A percentile compares a stretch with the other conserved stretches of the same genome.
Conservation (phyloP, 805 yeast genomes). For the Candida michaelii region DNA sequence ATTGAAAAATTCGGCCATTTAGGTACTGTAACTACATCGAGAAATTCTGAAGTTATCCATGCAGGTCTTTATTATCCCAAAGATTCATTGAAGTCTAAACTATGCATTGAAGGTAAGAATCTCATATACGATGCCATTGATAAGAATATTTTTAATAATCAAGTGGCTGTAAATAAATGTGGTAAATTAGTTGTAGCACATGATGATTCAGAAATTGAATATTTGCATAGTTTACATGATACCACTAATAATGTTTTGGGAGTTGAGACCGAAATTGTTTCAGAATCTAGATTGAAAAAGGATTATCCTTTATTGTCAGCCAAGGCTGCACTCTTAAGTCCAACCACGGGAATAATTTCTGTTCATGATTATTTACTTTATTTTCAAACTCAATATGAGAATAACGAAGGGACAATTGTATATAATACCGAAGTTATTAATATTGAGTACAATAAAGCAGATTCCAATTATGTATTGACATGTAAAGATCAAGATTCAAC, state of each 20-base stretch:
- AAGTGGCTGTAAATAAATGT: conserved; percentile 58
- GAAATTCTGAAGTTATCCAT: conserved; percentile 91
- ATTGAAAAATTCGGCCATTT: conserved; percentile 64
- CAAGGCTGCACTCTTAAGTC: conserved; percentile 62
- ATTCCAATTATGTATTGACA: conserved; percentile 23
- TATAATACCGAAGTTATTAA: conserved; percentile 57
- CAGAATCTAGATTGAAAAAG: conserved; percentile 41
- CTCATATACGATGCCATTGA: conserved; percentile 58
- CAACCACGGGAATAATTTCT: conserved; percentile 81
- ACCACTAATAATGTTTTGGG: conserved; percentile 47
- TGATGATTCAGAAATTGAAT: conserved; percentile 57
- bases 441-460: conserved; percentile 24
- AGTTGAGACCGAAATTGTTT: conserved; percentile 57
- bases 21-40: conserved; percentile 83
- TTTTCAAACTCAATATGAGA: conserved; percentile 53
- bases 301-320: conserved; percentile 72
- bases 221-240: conserved; percentile 51
- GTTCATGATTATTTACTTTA: conserved; percentile 75
- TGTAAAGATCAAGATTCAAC: conserved; percentile 27
- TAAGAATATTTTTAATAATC: conserved; percentile 22
- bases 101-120: conserved; percentile 76
- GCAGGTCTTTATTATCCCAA: conserved; percentile 85
- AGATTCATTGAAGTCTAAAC: conserved; percentile 60
- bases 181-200: conserved; percentile 93
- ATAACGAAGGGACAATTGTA: conserved; percentile 63